Evolutionary conservation across 768 basidiomycete species (phyloP).

Genomic region (Neoboletus brunneissimus): DNA sequence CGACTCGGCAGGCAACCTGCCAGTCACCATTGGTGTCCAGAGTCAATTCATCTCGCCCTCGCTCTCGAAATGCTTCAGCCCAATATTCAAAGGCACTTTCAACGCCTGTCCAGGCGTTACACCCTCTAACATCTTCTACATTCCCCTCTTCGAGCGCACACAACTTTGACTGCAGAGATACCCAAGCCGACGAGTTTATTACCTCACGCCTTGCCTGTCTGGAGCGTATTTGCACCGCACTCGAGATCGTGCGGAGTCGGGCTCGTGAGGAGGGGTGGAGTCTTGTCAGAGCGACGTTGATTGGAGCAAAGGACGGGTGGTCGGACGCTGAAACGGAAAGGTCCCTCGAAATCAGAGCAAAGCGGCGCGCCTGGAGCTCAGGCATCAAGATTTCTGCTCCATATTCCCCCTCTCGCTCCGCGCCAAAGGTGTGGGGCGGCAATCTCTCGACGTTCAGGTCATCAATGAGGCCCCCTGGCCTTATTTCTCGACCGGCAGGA

Average conservation of each 20-base stretch:
- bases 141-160: slow-evolving; percentile 9
- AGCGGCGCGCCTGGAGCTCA: slow-evolving; percentile 67
- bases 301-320: slow-evolving; percentile 26
- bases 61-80: slow-evolving; percentile 18
- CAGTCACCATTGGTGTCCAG: slow-evolving; percentile 19
- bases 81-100: not conserved
- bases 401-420: slow-evolving; percentile 9
- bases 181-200: slow-evolving; percentile 12
- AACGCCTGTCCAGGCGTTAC: not conserved
- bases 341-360: slow-evolving; percentile 55
- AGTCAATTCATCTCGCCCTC: slow-evolving; percentile 26
- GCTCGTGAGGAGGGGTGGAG: slow-evolving; percentile 38
- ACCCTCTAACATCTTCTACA: not conserved
- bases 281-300: slow-evolving; percentile 33
- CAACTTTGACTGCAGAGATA: not conserved
- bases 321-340: slow-evolving; percentile 26
- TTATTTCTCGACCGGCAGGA: slow-evolving; percentile 3
- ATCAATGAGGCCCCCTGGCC: slow-evolving; percentile 21
- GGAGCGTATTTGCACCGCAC: slow-evolving; percentile 40
- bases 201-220: slow-evolving; percentile 23
- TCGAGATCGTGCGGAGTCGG: slow-evolving; percentile 43
- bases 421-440: slow-evolving; percentile 19
- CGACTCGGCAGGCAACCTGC: not conserved
- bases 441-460: not conserved
- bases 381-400: slow-evolving; percentile 40